Evolutionary conservation across 176 grass and related monocot genomes (phyloP).

Genomic region (Oryza officinalis): DNA sequence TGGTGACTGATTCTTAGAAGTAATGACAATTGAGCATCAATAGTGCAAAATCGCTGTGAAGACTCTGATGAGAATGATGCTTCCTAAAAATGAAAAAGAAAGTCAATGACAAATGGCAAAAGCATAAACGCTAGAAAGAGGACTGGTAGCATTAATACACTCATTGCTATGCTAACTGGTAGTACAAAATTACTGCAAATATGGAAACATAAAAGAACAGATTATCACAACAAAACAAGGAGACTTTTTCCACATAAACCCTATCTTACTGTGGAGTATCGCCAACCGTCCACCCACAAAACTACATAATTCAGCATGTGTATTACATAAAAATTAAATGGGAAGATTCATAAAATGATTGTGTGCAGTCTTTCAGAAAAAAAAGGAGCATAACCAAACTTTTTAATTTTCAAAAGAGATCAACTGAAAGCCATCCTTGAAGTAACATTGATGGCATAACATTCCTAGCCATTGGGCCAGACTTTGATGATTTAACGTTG

Average conservation of each 20-base stretch:
- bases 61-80: conserved; percentile 61
- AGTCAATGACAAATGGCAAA: conserved; percentile 30
- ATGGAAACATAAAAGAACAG: not conserved
- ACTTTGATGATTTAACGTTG: not conserved
- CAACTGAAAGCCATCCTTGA: conserved; percentile 3
- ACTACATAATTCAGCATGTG: not conserved
- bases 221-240: conserved; percentile 22
- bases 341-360: conserved; percentile 26
- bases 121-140: conserved; percentile 14
- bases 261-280: not conserved
- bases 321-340: conserved; percentile 17
- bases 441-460: not conserved
- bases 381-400: not conserved
- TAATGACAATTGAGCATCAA: conserved; percentile 87
- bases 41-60: conserved; percentile 68
- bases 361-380: not conserved
- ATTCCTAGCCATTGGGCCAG: not conserved
- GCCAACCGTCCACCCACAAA: not conserved
- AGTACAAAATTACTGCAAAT: conserved; percentile 1
- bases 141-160: not conserved
- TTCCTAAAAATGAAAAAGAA: conserved; percentile 50
- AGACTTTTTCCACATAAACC: conserved; percentile 15
- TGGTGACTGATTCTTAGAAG: conserved; percentile 86
- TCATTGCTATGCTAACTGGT: not conserved
- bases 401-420: not conserved